Evolutionary conservation across 345 rosid genomes (phyloP), one percentile per base, ranked within the genome.

Genomic region (Gynandropsis gynandra): DNA sequence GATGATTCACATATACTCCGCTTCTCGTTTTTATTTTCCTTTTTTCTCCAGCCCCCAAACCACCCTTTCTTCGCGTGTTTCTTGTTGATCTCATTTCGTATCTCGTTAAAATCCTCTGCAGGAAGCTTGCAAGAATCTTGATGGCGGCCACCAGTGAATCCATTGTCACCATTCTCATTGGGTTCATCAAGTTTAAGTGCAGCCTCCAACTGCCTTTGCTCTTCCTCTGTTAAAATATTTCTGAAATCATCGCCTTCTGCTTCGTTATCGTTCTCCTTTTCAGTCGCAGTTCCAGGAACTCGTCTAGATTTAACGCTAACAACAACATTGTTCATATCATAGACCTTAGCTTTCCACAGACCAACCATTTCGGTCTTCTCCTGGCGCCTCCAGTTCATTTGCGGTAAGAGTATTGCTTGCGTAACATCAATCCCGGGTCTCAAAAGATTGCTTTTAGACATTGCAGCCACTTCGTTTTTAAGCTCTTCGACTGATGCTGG

Each of bases 371-470:
- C 98, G 31, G 75, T 77, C 77, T 79, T 92, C 78, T 82, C 96
- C 58, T 85, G 96, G 18, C 95, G 76, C 68, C 96, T 81, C 98
- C 98, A 92, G 13, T 92, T 92, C 69, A 71, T 35, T 70, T 87
- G 96, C 5, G 96, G 98, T 58, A 81, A 58, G 14, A 92, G 76
- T 57, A 85, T 87, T n/a, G 98, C 96, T 61, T 85, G 74, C 1
- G 95, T 87, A 42, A 92, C 96, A 72, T 92, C 96, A 48, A 92
- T 92, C 24, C 96, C 96, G 1, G 96, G 98, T 72, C 96, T 74
- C 63, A 87, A 85, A 68, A 92, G 80, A 65, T 78, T 92, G 54
- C 93, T 92, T 56, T 81, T 80, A 57, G 84, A 87, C 95, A 92
- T 92, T 9, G 84, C 79, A 69, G 74, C 75, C 52, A 92, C 98